Evolutionary conservation across 495 filamentous ascomycete species (phyloP).

Genomic region (Eremomyces bilateralis): DNA sequence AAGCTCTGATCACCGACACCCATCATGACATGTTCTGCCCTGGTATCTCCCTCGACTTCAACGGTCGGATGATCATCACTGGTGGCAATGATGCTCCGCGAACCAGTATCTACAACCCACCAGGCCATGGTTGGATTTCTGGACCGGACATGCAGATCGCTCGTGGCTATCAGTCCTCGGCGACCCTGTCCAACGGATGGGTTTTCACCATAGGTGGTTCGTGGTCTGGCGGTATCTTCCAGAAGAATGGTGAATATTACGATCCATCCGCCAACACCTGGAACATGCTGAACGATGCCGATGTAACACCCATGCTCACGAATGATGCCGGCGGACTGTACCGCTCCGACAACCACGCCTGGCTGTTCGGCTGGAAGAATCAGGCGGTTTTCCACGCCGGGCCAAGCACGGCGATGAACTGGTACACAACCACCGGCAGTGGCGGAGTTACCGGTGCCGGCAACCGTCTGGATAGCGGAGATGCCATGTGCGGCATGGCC

Average conservation of each 20-base stretch:
- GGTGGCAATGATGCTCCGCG: no score
- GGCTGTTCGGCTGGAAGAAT: slow-evolving; percentile 40
- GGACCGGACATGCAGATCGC: slow-evolving; percentile 23
- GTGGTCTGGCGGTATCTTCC: slow-evolving; percentile 25
- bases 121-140: slow-evolving; percentile 14
- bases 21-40: no score
- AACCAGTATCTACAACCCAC: no score
- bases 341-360: slow-evolving; percentile 32
- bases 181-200: slow-evolving; percentile 29
- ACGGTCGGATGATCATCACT: no score
- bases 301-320: slow-evolving; percentile 28
- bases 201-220: slow-evolving; percentile 40
- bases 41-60: no score
- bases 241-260: slow-evolving; percentile 38
- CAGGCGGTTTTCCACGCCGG: slow-evolving; percentile 35
- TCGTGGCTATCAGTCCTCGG: slow-evolving; percentile 35
- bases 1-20: no score
- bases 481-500: slow-evolving; percentile 31
- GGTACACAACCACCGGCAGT: slow-evolving; percentile 25
- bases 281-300: slow-evolving; percentile 18
- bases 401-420: slow-evolving; percentile 33
- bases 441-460: slow-evolving; percentile 23
- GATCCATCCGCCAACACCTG: slow-evolving; percentile 19
- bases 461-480: slow-evolving; percentile 16
- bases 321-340: slow-evolving; percentile 24